These are phyloP conservation scores for Pilasporangium apinafurcum DNA, from an alignment of 352 stramenopile genomes.

Conservation along the genomic window DNA sequence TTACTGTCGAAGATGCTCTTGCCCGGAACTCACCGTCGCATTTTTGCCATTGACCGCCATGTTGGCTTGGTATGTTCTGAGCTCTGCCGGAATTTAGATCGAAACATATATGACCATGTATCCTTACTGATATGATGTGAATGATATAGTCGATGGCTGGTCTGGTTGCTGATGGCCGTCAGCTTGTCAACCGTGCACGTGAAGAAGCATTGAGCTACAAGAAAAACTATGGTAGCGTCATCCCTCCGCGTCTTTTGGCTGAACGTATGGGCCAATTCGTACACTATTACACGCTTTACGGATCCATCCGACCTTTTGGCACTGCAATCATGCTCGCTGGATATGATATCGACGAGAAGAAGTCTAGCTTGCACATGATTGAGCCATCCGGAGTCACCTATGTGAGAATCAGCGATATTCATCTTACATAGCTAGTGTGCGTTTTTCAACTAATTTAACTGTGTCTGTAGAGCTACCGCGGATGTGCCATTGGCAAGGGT, in stretches of 20 bases:
- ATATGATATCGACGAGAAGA: constrained; percentile 93
- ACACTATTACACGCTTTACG: constrained; percentile 99
- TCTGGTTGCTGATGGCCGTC: constrained; percentile 92
- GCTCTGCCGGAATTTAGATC: background rate
- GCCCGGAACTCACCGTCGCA: constrained; percentile 76
- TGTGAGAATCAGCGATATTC: constrained; percentile 26
- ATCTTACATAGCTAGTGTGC: no score
- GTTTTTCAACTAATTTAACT: background rate
- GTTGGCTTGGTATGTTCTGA: constrained; percentile 66
- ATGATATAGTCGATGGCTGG: constrained; percentile 86
- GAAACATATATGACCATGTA: background rate
- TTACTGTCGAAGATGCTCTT: constrained; percentile 92
- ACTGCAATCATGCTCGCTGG: constrained; percentile 93
- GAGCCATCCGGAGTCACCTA: constrained; percentile 91
- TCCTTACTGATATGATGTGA: background rate
- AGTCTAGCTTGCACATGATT: constrained; percentile 87
- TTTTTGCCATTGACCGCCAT: constrained; percentile 90
- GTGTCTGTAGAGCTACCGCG: constrained; percentile 91
- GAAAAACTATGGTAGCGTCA: constrained; percentile 94
- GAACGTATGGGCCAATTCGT: constrained; percentile 96
- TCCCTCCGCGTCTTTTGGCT: constrained; percentile 91
- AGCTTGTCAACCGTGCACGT: constrained; percentile 93
- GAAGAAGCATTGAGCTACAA: constrained; percentile 94
- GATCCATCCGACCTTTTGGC: constrained; percentile 96
- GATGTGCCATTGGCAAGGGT: constrained; percentile 95